Evolutionary conservation across 345 rosid species (phyloP), one percentile per base, ranked within the genome.

Genomic region (Euphorbia tirucalli): DNA sequence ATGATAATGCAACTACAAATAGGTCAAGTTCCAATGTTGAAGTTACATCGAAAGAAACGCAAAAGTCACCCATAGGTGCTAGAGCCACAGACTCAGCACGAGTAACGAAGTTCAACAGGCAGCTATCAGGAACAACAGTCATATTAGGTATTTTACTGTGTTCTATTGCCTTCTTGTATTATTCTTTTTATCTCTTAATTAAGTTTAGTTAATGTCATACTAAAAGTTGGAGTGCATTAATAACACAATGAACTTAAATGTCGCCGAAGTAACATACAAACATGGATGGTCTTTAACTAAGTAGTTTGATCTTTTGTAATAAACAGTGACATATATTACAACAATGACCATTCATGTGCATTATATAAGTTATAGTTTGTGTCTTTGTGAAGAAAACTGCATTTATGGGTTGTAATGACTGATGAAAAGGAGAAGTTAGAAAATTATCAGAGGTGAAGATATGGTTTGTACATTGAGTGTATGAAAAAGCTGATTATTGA

Each of bases 31-130:
- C 89, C 2, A 82, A 81, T 71, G 48, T 75, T 39, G 94, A 88
- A 65, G 81, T 49, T 69, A 49, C 64, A 55, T 66, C 85, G 18
- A 86, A 79, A 75, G 89, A 90, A 72, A 81, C 73, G 18, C 89
- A 79, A 54, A 92, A 87, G 77, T 18, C 80, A 4, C 63, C 79
- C 57, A 77, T 90, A 25, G 97, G 94, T 73, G 85, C 89, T 63
- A 83, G 98, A 86, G 87, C 99, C 58, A 87, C 93, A 2, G 98
- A 95, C 78, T 85, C 93, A 27, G 93, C 97, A 24, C 89, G 99
- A 79, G 82, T 95, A 78, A 78, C 80, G 80, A 95, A 90, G 85
- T 90, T 95, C 87, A 95, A 82, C 0, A 90, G 86, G 81, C 90
- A 85, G 69, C 90, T 95, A 37, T 89, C 97, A 2, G 89, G 77